These are phyloP conservation scores for Pseudogymnoascus sp. DNA, from an alignment of 2,329 filamentous ascomycete genomes.

Conservation along the genomic window DNA sequence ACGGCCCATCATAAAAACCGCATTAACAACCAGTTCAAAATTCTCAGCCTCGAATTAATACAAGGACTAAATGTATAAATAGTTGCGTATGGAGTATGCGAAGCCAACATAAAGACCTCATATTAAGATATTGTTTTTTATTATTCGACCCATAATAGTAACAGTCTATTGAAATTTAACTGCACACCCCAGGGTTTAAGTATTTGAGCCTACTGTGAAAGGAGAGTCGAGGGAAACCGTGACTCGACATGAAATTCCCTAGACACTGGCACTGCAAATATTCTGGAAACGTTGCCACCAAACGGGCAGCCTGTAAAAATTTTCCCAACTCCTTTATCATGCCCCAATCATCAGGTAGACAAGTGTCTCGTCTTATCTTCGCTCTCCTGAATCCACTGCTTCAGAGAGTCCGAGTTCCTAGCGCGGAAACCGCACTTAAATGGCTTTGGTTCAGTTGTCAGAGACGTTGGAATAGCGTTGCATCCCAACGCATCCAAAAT, in stretches of 20 bases:
- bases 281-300: not conserved
- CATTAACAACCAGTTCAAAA: not conserved
- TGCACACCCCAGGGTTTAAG: not conserved
- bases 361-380: constrained; percentile 18
- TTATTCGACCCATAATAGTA: not conserved
- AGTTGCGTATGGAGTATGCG: not conserved
- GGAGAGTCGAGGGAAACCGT: not conserved
- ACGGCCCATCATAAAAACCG: no score
- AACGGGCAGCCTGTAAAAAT: not conserved
- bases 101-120: not conserved
- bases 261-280: not conserved
- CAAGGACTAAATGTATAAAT: not conserved
- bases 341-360: not conserved
- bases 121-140: not conserved
- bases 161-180: not conserved
- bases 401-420: constrained; percentile 36
- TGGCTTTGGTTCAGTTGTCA: constrained; percentile 53
- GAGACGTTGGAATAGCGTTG: constrained; percentile 45
- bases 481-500: constrained; percentile 49
- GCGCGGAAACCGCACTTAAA: constrained; percentile 50
- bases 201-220: not conserved
- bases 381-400: constrained; percentile 43
- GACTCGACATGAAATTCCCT: not conserved
- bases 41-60: not conserved
- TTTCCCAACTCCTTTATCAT: not conserved